Conservation (phyloP, 352 stramenopile genomes). For the Plasmopara muralis region DNA sequence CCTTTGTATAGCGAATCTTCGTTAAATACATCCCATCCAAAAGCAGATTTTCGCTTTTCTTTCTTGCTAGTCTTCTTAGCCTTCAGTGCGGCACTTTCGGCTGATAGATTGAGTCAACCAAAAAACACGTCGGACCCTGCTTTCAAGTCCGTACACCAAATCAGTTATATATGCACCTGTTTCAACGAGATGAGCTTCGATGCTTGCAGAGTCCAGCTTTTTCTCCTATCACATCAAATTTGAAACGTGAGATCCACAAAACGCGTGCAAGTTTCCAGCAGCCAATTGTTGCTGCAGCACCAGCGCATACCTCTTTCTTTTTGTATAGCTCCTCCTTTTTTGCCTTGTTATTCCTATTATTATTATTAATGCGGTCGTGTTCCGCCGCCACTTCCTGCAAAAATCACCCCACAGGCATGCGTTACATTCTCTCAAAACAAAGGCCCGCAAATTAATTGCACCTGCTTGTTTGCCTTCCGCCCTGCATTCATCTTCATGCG, state of each 20-base stretch:
- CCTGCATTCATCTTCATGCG: conserved; percentile 83
- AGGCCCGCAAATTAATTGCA: conserved; percentile 5
- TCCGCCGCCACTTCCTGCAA: conserved; percentile 64
- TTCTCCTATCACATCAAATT: conserved; percentile 32
- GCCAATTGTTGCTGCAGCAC: not conserved
- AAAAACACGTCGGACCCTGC: not conserved
- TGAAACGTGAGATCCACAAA: not conserved
- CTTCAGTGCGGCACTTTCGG: conserved; percentile 46
- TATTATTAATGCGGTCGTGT: conserved; percentile 59
- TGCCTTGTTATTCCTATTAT: conserved; percentile 38
- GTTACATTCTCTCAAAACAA: not conserved
- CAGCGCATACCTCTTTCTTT: conserved; percentile 36
- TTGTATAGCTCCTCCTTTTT: conserved; percentile 48
- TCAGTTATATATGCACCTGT: conserved; percentile 30
- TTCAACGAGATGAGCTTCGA: conserved; percentile 54
- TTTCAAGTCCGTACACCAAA: not conserved
- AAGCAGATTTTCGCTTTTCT: conserved; percentile 71
- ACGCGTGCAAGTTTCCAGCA: not conserved
- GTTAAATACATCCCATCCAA: conserved; percentile 84
- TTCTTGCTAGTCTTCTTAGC: conserved; percentile 66
- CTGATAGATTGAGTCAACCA: conserved; percentile 14
- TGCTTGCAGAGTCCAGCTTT: conserved; percentile 34
- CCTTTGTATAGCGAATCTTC: conserved; percentile 78
- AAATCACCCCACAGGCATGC: not conserved
- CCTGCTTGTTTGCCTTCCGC: conserved; percentile 75